Evolutionary conservation across 2,329 filamentous ascomycete species (phyloP).

Genomic region (Aspergillus fumigatus): DNA sequence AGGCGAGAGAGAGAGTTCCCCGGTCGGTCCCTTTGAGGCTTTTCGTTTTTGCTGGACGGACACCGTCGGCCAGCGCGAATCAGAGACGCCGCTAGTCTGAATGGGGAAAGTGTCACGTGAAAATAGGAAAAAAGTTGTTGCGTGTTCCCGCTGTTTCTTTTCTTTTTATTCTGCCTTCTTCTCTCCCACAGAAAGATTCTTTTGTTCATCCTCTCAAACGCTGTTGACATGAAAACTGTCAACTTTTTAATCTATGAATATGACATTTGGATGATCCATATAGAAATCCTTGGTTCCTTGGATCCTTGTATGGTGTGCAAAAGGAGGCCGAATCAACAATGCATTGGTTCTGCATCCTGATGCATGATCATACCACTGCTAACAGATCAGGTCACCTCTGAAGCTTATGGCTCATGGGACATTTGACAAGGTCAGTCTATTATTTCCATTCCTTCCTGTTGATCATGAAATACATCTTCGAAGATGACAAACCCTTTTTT

Average conservation of each 20-base stretch:
- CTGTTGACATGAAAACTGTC: neutral
- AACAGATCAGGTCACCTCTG: constrained; percentile 14
- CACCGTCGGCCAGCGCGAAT: constrained; percentile 2
- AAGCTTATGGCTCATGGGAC: neutral
- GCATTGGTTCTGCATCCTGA: neutral
- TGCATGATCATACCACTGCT: constrained; percentile 9
- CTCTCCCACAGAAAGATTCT: constrained; percentile 7
- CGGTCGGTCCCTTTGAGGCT: constrained; percentile 2
- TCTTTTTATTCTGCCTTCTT: constrained; percentile 8
- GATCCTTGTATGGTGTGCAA: neutral
- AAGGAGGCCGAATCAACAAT: neutral
- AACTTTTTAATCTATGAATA: neutral
- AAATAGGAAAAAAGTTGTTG: constrained; percentile 6
- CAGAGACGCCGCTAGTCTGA: constrained; percentile 11
- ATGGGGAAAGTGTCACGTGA: constrained; percentile 11
- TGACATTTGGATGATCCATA: neutral
- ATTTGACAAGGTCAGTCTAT: constrained; percentile 20
- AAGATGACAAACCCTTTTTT: constrained; percentile 57
- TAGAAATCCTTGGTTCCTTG: neutral
- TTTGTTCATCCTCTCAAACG: constrained; percentile 14
- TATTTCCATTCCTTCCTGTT: constrained; percentile 6
- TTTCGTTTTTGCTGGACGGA: constrained; percentile 6
- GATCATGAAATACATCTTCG: constrained; percentile 15
- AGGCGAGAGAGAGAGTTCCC: no score
- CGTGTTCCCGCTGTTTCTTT: constrained; percentile 6